Percentiles rank a stretch among this genome's conserved stretches.
phyloP scores from a whole-genome alignment of 768 basidiomycete genomes.

The Lactarius indigo region DNA sequence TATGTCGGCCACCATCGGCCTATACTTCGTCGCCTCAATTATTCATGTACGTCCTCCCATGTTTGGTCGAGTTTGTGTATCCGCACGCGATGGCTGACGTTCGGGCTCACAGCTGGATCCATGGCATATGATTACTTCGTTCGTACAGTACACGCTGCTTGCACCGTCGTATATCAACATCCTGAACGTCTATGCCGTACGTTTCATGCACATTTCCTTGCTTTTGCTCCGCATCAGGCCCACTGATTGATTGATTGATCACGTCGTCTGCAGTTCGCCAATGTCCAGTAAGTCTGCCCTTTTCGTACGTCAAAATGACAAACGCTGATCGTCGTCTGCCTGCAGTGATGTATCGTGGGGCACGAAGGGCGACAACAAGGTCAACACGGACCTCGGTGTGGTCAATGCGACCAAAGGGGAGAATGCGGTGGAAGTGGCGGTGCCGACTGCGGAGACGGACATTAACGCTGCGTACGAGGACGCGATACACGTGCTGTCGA shows the following conservation, averaged over 20 bases:
- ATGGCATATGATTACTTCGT: conserved; percentile 98
- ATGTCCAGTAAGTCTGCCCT: conserved; percentile 53
- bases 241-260: neutral
- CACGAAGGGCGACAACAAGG: conserved; percentile 91
- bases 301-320: neutral
- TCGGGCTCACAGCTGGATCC: conserved; percentile 69
- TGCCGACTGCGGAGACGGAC: conserved; percentile 86
- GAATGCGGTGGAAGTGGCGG: conserved; percentile 80
- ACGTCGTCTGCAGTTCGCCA: conserved; percentile 56
- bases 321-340: conserved; percentile 2
- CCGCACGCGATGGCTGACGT: conserved; percentile 7
- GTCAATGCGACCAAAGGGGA: conserved; percentile 63
- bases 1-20: conserved; percentile 79
- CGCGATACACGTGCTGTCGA: conserved; percentile 75
- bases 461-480: conserved; percentile 89
- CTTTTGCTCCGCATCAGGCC: neutral
- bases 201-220: conserved; percentile 25
- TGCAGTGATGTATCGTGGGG: conserved; percentile 88
- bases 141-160: conserved; percentile 88
- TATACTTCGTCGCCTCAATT: conserved; percentile 80
- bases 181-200: conserved; percentile 83
- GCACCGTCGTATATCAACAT: conserved; percentile 94
- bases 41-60: conserved; percentile 68
- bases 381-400: conserved; percentile 79
- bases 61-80: neutral